A percentile compares a stretch with the other conserved stretches of the same genome.
Conservation (phyloP, 495 filamentous ascomycete species). For the Melanomma pulvis-pyrius region DNA sequence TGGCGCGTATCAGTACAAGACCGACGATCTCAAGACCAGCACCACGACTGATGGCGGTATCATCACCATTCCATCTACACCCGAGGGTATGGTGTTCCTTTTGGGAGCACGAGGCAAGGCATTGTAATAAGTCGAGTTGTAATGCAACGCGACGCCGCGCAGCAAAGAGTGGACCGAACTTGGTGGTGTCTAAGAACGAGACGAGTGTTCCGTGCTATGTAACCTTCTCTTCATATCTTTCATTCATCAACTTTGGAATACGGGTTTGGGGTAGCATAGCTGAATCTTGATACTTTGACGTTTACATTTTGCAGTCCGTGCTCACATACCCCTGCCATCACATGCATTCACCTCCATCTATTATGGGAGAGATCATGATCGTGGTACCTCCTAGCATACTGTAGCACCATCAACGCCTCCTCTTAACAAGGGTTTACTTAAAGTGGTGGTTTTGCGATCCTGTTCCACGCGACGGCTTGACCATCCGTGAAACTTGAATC, state of each 20-base stretch:
- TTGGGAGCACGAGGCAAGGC: background rate
- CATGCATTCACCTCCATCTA: background rate
- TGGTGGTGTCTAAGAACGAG: background rate
- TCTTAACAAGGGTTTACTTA: background rate
- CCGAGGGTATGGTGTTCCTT: constrained; percentile 16
- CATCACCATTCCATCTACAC: constrained; percentile 8
- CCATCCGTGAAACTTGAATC: background rate
- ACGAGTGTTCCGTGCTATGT: background rate
- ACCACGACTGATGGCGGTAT: constrained; percentile 7
- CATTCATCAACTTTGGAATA: background rate
- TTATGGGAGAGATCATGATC: background rate
- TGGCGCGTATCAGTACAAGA: constrained; percentile 1
- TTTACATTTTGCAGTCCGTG: background rate
- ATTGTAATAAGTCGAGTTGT: background rate
- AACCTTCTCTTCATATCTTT: background rate
- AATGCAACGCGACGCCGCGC: background rate
- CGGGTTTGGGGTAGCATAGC: background rate
- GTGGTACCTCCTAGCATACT: background rate
- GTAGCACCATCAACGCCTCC: background rate
- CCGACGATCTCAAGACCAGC: constrained; percentile 11
- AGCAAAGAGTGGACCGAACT: background rate
- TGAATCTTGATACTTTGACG: background rate
- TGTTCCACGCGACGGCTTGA: background rate
- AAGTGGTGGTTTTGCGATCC: background rate
- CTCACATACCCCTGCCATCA: background rate